phyloP scores from a whole-genome alignment of 2,329 filamentous ascomycete species.

The Amauroascus verrucosus region DNA sequence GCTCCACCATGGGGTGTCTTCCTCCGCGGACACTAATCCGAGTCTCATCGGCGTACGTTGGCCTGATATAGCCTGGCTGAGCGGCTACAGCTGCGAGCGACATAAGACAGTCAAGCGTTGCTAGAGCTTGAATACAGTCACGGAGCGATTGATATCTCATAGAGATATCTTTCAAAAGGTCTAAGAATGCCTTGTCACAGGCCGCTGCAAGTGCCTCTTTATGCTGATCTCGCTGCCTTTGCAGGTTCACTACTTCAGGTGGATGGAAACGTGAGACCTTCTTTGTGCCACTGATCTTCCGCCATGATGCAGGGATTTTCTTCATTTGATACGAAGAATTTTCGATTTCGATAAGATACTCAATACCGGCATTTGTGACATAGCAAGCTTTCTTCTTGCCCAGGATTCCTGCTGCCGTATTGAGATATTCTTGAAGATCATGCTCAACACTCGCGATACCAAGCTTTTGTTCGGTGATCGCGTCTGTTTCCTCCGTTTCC shows the following conservation, averaged over 20 bases:
- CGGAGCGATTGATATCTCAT: constrained; percentile 81
- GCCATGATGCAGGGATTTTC: constrained; percentile 85
- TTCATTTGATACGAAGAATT: constrained; percentile 63
- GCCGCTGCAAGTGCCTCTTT: constrained; percentile 87
- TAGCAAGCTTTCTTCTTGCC: constrained; percentile 66
- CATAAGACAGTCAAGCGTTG: constrained; percentile 78
- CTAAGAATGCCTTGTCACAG: constrained; percentile 71
- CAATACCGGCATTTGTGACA: constrained; percentile 76
- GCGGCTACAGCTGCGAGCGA: constrained; percentile 75
- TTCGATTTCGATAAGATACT: constrained; percentile 86
- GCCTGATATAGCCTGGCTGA: constrained; percentile 79
- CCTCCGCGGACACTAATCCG: constrained; percentile 62
- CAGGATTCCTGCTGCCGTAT: constrained; percentile 60
- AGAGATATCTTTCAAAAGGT: constrained; percentile 62
- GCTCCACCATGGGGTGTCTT: constrained; percentile 92
- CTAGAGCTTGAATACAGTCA: constrained; percentile 75
- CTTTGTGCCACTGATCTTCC: constrained; percentile 90
- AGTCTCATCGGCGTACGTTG: constrained; percentile 54
- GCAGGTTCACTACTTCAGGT: constrained; percentile 71
- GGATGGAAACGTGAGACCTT: constrained; percentile 88
- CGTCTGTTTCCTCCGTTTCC: constrained; percentile 76
- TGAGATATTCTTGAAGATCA: constrained; percentile 68
- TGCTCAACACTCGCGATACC: constrained; percentile 88
- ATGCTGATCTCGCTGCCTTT: constrained; percentile 84
- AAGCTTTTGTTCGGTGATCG: constrained; percentile 77